Base-by-base conservation (phyloP, 2,329 filamentous ascomycete species). In the Trichoderma oligosporum region DNA sequence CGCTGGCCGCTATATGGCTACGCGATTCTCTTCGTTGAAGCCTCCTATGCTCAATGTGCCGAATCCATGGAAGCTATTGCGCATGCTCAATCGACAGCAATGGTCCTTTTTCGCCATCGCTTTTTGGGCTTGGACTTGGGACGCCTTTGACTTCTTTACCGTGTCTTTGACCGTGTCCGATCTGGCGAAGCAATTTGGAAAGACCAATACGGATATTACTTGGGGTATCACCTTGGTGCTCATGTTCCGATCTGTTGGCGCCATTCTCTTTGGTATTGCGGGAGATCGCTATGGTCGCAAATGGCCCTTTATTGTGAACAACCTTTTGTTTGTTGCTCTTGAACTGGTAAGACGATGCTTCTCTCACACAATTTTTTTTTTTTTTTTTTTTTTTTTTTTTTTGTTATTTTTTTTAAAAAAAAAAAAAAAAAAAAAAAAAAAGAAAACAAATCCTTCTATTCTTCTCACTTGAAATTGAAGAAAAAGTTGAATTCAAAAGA, bases 231-330 rank as follows among this genome's bases (percentile, higher is more conserved):
- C 83, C 0, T 73, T 85, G 5, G 82, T 84, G 1, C 74, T 85
- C 51, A 84, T 85, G 80, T 77, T 85, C 61, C 78, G 82, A 56
- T 80, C 80, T 4, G 71, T 82, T 9, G 82, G 82, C 0, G 78
- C 80, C 4, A 70, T 82, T 41, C 18, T 76, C 8, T 84, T 84
- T 54, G 82, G 82, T 60, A 73, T 82, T 24, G 78, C 78, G 0
- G 72, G 77, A 18, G 82, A 84, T 69, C 74, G 79, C 33, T 84
- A 81, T 61, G 82, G 82, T 4, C 73, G 82, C 46, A 83, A 82
- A 66, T 89, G 87, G 85, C 87, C 87, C 1, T 90, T 91, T 74
- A 79, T 91, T 12, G 67, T 87, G 59, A 91, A 91, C 72, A 88
- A 91, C 71, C 60, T 89, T 20, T 76, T 92, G 18, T 84, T 92